phyloP scores from a whole-genome alignment of 2,329 filamentous ascomycete species.

The Fusarium sp. region DNA sequence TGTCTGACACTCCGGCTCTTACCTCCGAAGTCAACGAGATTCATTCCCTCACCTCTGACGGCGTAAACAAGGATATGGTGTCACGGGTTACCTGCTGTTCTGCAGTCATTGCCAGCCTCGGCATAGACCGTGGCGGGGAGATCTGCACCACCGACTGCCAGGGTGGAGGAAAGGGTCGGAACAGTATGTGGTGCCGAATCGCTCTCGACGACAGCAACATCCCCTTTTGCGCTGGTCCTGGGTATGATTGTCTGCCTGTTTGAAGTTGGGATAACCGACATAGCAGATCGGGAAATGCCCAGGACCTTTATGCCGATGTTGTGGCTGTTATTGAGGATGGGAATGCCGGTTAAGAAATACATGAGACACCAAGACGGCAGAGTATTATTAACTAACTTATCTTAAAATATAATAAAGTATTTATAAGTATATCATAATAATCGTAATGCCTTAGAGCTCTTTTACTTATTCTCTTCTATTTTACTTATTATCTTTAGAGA shows the following conservation, averaged over 20 bases:
- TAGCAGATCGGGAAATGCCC: background rate
- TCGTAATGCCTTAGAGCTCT: no score
- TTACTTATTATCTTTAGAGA: no score
- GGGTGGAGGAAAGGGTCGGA: background rate
- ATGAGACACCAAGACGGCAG: no score
- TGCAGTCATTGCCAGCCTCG: background rate
- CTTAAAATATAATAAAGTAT: no score
- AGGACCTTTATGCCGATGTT: background rate
- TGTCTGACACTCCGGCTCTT: background rate
- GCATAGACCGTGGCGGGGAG: background rate
- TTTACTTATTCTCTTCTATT: no score
- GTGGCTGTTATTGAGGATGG: background rate
- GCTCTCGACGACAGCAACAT: background rate
- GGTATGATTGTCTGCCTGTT: background rate
- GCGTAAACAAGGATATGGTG: background rate
- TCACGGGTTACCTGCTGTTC: background rate
- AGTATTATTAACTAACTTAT: no score
- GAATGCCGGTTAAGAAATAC: no score
- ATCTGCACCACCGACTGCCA: background rate
- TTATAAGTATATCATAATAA: no score
- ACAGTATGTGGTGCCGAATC: background rate
- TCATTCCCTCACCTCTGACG: background rate
- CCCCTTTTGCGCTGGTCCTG: background rate
- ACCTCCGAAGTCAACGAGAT: background rate
- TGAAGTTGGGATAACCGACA: no score